Percentiles rank a stretch among this genome's conserved stretches.
These are phyloP conservation scores for Brassica juncea DNA, from an alignment of 345 rosid species.

Conservation along the genomic window DNA sequence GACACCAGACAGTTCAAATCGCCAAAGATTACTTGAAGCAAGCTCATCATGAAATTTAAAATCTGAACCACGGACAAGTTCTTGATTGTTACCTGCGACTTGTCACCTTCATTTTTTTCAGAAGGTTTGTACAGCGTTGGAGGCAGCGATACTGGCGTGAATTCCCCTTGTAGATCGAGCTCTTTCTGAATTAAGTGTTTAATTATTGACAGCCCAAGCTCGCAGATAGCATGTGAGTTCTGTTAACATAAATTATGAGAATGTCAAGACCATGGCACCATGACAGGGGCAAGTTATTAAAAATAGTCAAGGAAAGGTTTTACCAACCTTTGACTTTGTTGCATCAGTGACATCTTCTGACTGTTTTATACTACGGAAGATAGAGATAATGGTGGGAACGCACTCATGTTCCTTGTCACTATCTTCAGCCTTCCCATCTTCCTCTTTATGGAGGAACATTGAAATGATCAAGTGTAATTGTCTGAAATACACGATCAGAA, in stretches of 20 bases:
- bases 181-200: conserved; percentile 60
- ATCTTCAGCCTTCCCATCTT: conserved; percentile 72
- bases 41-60: conserved; percentile 3
- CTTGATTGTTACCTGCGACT: conserved; percentile 53
- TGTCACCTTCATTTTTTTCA: conserved; percentile 63
- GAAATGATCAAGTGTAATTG: conserved; percentile 66
- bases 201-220: conserved; percentile 73
- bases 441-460: conserved; percentile 76
- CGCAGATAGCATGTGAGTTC: conserved; percentile 90
- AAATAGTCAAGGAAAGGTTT: conserved; percentile 22
- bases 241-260: conserved; percentile 45
- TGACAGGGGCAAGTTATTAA: conserved; percentile 2
- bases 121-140: conserved; percentile 57
- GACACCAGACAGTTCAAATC: conserved; percentile 4
- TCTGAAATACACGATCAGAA: conserved; percentile 50
- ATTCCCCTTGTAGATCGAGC: conserved; percentile 45
- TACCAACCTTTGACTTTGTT: conserved; percentile 74
- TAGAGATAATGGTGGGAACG: conserved; percentile 48
- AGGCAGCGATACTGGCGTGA: conserved; percentile 60
- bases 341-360: conserved; percentile 78
- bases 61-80: not conserved
- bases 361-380: conserved; percentile 63
- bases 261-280: conserved; percentile 29
- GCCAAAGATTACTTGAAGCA: conserved; percentile 12
- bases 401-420: conserved; percentile 60